phyloP scores from a whole-genome alignment of 441 rosid species.

The Rhodomyrtus psidioides region DNA sequence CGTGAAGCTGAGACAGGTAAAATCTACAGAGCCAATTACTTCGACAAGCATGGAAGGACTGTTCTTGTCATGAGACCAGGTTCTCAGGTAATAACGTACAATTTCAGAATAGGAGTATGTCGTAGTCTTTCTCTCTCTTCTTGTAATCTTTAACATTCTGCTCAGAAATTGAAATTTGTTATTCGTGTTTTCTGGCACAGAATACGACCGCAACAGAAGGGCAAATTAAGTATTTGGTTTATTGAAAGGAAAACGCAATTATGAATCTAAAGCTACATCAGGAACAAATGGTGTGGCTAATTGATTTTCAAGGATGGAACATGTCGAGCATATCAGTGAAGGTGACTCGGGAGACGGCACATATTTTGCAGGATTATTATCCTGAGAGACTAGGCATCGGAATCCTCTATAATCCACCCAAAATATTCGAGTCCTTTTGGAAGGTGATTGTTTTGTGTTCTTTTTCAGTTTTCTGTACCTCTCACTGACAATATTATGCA shows the following conservation, averaged over 20 bases:
- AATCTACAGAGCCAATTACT: constrained; percentile 44
- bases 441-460: constrained; percentile 25
- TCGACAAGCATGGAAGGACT: constrained; percentile 54
- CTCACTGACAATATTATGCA: background rate
- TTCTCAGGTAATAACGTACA: constrained; percentile 36
- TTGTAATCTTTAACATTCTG: background rate
- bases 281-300: constrained; percentile 79
- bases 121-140: background rate
- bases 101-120: background rate
- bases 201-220: constrained; percentile 36
- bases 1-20: constrained; percentile 73
- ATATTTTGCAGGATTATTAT: constrained; percentile 63
- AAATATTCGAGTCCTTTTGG: constrained; percentile 73
- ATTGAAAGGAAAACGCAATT: constrained; percentile 71
- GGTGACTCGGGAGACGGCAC: constrained; percentile 59
- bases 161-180: background rate
- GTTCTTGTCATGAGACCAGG: constrained; percentile 73
- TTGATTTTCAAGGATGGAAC: constrained; percentile 62
- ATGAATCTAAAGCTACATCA: constrained; percentile 33
- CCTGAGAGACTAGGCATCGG: constrained; percentile 74
- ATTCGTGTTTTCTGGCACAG: constrained; percentile 17
- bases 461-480: background rate
- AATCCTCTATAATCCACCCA: constrained; percentile 67
- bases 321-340: constrained; percentile 50
- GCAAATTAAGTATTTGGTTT: constrained; percentile 71